Evolutionary conservation across 768 basidiomycete species (phyloP), one percentile per base, ranked within the genome.

Genomic region (Heimioporus sp.): DNA sequence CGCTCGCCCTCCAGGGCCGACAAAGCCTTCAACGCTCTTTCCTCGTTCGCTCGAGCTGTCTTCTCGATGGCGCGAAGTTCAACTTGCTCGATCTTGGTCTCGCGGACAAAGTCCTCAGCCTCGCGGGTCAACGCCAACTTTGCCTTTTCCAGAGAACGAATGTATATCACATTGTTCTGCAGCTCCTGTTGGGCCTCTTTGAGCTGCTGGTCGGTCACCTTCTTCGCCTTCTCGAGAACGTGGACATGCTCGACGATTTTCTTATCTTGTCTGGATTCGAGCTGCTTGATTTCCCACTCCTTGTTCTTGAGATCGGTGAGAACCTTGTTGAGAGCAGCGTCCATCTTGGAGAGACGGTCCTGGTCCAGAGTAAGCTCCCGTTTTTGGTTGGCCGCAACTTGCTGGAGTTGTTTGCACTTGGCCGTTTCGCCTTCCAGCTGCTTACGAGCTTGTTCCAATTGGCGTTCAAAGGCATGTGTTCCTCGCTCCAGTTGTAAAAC

Each of bases 221-320:
- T 85, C 69, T 98, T 98, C 15, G 96, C 96, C 65, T 95, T 91
- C 66, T 98, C 94, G 11, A 96, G 78, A 28, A 98, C 96, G 65
- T 98, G 87, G 21, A 97, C 92, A 63, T 98, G 96, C 69, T 98
- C 95, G 40, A 98, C 94, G 53, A 97, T 95, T n/a, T 91, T 97
- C 74, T 95, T 98, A 75, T 98, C 92, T 64, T 97, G 89, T 64
- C 80, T 84, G 3, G 90, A 87, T 47, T 89, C 85, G 10, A 98
- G 72, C 57, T 95, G 88, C 57, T 85, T 90, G 56, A 92, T 80
- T 51, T 95, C 90, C 81, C 86, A 87, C 60, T 97, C 91, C 43
- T 87, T 83, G 39, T 76, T 78, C 65, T 90, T 87, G 43, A 96
- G 73, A 53, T 95, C 91, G 9, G 80, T 78, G n/a, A 89, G 74